Base-by-base conservation (phyloP, 1,284 basidiomycete genomes). In the Apiotrichum gracile region DNA sequence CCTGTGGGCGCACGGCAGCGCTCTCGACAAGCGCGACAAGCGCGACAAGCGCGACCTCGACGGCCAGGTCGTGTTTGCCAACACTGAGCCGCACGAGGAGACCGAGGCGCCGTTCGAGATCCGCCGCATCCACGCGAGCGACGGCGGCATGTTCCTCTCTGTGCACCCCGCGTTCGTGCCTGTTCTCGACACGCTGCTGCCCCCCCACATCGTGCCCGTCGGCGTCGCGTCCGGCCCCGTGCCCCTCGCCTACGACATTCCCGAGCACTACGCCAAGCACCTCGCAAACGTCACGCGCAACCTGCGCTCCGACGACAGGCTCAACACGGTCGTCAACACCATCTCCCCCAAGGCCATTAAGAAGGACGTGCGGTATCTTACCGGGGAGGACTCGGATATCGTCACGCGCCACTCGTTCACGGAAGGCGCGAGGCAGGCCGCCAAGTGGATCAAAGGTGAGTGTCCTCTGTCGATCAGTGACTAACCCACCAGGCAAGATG, bases 351-450 rank as follows among this genome's bases (percentile, higher is more conserved):
- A 61, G 40, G 80, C 83, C 58, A 82, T 92, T 75, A 77, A 78
- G 51, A 77, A 81, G 42, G 85, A 88, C 70, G 80, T 91, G 40
- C 80, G 83, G 45, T 91, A 82, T 69, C 81, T 93, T 54, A 90
- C 89, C 1, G 89, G 89, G 51, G 90, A 92, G 72, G 52, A 46
- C 31, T 70, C 67, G 46, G 66, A 64, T 26, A 87, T 91, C 57
- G 65, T 83, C 29, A 85, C 83, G 1, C 79, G 90, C 16, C 87
- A 91, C 66, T 87, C 86, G 8, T 92, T 91, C 73, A 78, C 85
- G 0, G 61, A 76, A 2, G 88, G 87, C 5, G 83, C 86, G 5
- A 71, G 78, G 8, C 75, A 79, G 17, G 89, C 90, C 19, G 87
- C 87, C 1, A 68, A 78, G 14, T 93, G 87, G 87, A 78, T 92